Base-by-base conservation (phyloP, 345 rosid genomes). In the Angophora floribunda region DNA sequence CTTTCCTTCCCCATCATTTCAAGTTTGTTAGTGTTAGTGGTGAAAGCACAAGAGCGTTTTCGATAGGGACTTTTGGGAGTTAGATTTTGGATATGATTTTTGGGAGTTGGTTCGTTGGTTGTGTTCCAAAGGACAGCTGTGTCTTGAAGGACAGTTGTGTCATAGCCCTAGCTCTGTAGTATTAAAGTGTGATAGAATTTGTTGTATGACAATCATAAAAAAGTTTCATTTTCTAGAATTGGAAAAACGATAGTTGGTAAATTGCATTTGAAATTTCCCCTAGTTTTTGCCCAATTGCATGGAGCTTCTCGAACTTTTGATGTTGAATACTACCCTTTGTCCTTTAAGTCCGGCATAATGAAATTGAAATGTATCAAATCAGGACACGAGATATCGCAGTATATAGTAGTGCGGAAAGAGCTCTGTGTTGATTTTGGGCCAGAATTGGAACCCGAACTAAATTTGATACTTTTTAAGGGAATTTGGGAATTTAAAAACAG, bases 311-410 rank as follows among this genome's bases (percentile, higher is more conserved):
- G 26, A 17, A 36, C 26, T 70, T 21, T 36, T 2, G 45, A 70
- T 17, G 80, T 70, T 10, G 47, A 70, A 70, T 36, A 24, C 80
- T 15, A 36, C 47, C 47, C 47, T 36, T 21, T 17, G 22, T 70
- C 45, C 80, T 8, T 36, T 59, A 16, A 36, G 24, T 36, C 4
- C 1, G 11, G 80, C 80, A 70, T 36, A 70, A 36, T 21, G 9
- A 70, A 36, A 41, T 36, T 36, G 80, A 70, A 70, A 36, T 9
- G 26, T 5, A 0, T 6, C 4, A 1, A 3, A 36, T 5, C 80
- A 17, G 0, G 47, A 70, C 47, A 70, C 0, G 1, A 36, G 7
- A 70, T 32, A 36, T 70, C 24, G 2, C 1, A 36, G 47, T 13
- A 70, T 70, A 36, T 7, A 17, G 6, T 36, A 19, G 6, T 1